Conservation (phyloP, 805 yeast genomes). For the Tetrapisispora fleetii region DNA sequence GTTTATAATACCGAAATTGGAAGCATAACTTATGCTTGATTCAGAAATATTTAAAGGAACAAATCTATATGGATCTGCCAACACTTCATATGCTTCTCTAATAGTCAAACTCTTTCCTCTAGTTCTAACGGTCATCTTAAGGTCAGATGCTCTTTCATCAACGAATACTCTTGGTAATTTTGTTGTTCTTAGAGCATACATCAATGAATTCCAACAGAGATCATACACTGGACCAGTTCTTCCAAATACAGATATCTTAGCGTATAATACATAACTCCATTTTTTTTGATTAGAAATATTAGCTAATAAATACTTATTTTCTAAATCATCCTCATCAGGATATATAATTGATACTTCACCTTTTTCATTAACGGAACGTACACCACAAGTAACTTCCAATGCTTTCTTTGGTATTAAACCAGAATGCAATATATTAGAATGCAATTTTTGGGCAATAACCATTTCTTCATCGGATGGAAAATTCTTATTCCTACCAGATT, state of each 20-base stretch:
- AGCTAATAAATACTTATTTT: constrained; percentile 13
- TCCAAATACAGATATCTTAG: constrained; percentile 66
- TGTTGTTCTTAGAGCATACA: constrained; percentile 50
- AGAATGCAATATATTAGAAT: constrained; percentile 50
- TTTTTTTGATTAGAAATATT: constrained; percentile 28
- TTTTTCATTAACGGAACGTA: constrained; percentile 40
- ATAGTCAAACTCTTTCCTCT: constrained; percentile 40
- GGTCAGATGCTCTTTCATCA: constrained; percentile 49
- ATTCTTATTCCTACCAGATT: constrained; percentile 56
- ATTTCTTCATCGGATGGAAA: constrained; percentile 84
- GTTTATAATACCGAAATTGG: constrained; percentile 52
- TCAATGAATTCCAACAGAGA: constrained; percentile 57
- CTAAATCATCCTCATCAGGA: constrained; percentile 33
- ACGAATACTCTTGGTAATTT: constrained; percentile 59
- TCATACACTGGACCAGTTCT: constrained; percentile 78
- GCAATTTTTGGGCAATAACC: constrained; percentile 55
- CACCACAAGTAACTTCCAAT: constrained; percentile 35
- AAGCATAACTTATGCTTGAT: constrained; percentile 32
- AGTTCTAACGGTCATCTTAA: constrained; percentile 42
- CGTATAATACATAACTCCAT: constrained; percentile 54
- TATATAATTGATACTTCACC: constrained; percentile 40
- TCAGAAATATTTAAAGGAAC: constrained; percentile 33
- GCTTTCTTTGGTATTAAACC: constrained; percentile 42
- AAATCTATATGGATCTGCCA: constrained; percentile 42
- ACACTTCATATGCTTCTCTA: constrained; percentile 41